Percentiles rank a stretch among this genome's conserved stretches.
These are phyloP conservation scores for Leccinum solheimii DNA, from an alignment of 1,284 basidiomycete genomes.

Conservation along the genomic window DNA sequence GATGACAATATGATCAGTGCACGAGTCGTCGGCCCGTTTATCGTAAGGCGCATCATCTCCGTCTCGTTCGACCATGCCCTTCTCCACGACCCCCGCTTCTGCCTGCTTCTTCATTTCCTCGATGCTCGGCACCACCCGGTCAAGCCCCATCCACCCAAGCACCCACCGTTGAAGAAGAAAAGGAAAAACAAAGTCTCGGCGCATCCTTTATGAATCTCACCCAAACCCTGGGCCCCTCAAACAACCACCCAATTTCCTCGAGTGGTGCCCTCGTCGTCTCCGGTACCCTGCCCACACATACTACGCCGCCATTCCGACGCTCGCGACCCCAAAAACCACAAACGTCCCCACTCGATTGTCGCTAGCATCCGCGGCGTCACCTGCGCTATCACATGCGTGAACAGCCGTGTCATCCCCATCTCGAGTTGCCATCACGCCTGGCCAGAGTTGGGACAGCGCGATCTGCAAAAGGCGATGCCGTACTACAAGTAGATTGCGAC, in stretches of 20 bases:
- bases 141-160: constrained; percentile 25
- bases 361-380: constrained; percentile 51
- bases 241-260: constrained; percentile 48
- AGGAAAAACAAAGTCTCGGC: constrained; percentile 33
- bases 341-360: constrained; percentile 49
- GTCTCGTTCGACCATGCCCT: not conserved
- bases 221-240: constrained; percentile 42
- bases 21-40: not conserved
- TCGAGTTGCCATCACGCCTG: constrained; percentile 42
- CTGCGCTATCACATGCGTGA: constrained; percentile 50
- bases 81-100: not conserved
- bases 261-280: constrained; percentile 49
- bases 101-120: constrained; percentile 29
- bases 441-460: constrained; percentile 47
- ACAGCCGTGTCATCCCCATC: constrained; percentile 44
- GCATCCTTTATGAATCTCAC: constrained; percentile 45
- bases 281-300: constrained; percentile 47
- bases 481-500: constrained; percentile 51
- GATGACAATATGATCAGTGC: constrained; percentile 6
- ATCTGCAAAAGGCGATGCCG: constrained; percentile 47
- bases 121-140: constrained; percentile 30
- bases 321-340: constrained; percentile 49
- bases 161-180: constrained; percentile 28
- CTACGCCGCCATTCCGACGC: constrained; percentile 40
- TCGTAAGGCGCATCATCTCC: constrained; percentile 1